These are phyloP conservation scores for Plasmodium malariae DNA, from an alignment of 169 alveolate genomes.

Conservation along the genomic window DNA sequence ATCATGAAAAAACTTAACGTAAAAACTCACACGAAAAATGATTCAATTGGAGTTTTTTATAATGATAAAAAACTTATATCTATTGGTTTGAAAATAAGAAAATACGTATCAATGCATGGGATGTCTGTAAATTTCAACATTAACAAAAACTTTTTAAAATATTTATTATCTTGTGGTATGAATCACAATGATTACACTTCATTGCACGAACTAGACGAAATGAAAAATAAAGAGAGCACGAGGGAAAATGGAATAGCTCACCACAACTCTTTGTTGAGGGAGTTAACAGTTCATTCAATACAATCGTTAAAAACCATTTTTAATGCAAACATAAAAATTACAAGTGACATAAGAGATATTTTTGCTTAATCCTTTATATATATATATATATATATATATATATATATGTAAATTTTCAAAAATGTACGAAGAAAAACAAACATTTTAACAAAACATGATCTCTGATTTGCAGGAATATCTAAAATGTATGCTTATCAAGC, in stretches of 20 bases:
- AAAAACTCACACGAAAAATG: slow-evolving; percentile 62
- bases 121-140: slow-evolving; percentile 78
- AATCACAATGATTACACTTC: slow-evolving; percentile 49
- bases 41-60: slow-evolving; percentile 77
- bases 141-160: slow-evolving; percentile 34
- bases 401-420: not conserved
- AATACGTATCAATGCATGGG: slow-evolving; percentile 83
- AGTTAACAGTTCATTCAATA: slow-evolving; percentile 16
- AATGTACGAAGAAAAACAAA: not conserved
- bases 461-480: too few relatives aligned
- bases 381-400: not conserved
- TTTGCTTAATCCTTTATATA: slow-evolving; percentile 11
- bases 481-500: too few relatives aligned
- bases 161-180: slow-evolving; percentile 82
- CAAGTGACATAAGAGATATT: slow-evolving; percentile 23
- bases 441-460: too few relatives aligned
- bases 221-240: not conserved
- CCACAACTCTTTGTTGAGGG: slow-evolving; percentile 4
- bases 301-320: slow-evolving; percentile 51
- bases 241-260: slow-evolving; percentile 11
- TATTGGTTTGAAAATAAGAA: slow-evolving; percentile 78
- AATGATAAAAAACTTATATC: slow-evolving; percentile 77
- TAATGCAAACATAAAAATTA: slow-evolving; percentile 39
- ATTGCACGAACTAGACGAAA: slow-evolving; percentile 48
- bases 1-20: slow-evolving; percentile 32